Evolutionary conservation across 495 filamentous ascomycete species (phyloP).

Genomic region (Podospora australis): DNA sequence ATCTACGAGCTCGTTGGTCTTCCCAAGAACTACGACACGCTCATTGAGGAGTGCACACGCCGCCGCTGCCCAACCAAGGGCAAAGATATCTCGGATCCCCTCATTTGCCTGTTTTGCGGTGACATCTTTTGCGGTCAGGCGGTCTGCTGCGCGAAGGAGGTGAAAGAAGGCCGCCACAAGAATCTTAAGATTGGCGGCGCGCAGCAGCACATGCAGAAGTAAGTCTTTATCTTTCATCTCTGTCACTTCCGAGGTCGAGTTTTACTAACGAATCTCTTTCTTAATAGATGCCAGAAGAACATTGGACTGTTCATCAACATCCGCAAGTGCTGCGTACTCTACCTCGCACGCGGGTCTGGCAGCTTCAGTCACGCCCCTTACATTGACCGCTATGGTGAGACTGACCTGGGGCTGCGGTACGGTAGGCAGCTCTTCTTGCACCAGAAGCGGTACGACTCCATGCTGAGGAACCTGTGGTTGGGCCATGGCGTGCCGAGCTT

Average conservation of each 20-base stretch:
- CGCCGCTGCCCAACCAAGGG: constrained; percentile 81
- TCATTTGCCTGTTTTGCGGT: constrained; percentile 90
- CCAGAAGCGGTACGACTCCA: constrained; percentile 84
- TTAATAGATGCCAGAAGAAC: constrained; percentile 70
- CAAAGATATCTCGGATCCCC: constrained; percentile 83
- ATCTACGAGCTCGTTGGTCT: constrained; percentile 93
- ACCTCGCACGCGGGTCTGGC: constrained; percentile 72
- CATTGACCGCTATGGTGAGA: constrained; percentile 89
- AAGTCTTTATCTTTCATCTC: constrained; percentile 30
- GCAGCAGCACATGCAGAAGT: constrained; percentile 85
- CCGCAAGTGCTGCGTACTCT: constrained; percentile 84
- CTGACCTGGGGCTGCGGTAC: constrained; percentile 75
- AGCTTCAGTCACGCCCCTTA: constrained; percentile 86
- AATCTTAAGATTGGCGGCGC: constrained; percentile 61
- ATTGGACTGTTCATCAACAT: constrained; percentile 94
- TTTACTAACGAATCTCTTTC: constrained; percentile 7
- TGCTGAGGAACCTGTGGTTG: constrained; percentile 82
- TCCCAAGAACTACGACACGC: constrained; percentile 82
- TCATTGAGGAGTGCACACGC: constrained; percentile 85
- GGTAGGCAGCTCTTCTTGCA: constrained; percentile 84
- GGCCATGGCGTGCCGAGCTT: constrained; percentile 79
- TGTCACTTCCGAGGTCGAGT: neutral
- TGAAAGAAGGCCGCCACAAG: constrained; percentile 32
- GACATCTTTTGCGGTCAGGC: constrained; percentile 93
- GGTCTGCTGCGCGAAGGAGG: constrained; percentile 73